Evolutionary conservation across 192 early-diverging fungal genomes (phyloP).

Genomic region (Nowakowskiella sp.): DNA sequence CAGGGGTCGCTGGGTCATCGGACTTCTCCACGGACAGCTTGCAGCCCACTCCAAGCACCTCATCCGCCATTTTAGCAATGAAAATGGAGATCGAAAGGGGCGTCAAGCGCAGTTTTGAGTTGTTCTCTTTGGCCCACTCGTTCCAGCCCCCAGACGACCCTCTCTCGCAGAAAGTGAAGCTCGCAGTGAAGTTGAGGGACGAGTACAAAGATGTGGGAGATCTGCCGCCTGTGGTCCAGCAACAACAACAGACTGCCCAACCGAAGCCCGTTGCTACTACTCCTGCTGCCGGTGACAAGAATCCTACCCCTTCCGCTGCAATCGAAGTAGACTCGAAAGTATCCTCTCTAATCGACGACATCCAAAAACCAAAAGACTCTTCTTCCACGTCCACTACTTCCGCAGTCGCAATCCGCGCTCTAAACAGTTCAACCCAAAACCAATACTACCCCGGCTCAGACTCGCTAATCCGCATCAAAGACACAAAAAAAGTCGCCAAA

Average conservation of each 20-base stretch:
- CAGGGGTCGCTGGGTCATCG: constrained; percentile 29
- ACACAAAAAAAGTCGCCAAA: constrained; percentile 47
- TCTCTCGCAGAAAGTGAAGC: constrained; percentile 54
- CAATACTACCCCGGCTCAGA: constrained; percentile 13
- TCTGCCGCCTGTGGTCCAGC: constrained; percentile 50
- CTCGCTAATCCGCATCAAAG: constrained; percentile 41
- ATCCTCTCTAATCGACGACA: constrained; percentile 16
- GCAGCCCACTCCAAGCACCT: no score
- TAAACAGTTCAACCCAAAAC: background rate
- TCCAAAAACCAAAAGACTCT: constrained; percentile 1
- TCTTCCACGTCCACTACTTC: constrained; percentile 7
- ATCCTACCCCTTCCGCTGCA: constrained; percentile 16
- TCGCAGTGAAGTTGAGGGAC: constrained; percentile 66
- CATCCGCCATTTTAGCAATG: no score
- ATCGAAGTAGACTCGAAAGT: constrained; percentile 3
- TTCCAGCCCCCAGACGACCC: background rate
- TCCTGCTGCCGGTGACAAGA: constrained; percentile 9
- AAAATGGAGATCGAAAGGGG: no score
- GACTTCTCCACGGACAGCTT: constrained; percentile 53
- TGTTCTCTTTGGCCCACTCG: no score
- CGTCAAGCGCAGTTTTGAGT: no score
- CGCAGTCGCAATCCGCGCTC: background rate
- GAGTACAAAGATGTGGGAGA: constrained; percentile 59
- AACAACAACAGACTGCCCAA: constrained; percentile 17
- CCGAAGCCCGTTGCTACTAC: no score